These are phyloP conservation scores for Penicillium malachiteum DNA, from an alignment of 495 filamentous ascomycete genomes.

Conservation along the genomic window DNA sequence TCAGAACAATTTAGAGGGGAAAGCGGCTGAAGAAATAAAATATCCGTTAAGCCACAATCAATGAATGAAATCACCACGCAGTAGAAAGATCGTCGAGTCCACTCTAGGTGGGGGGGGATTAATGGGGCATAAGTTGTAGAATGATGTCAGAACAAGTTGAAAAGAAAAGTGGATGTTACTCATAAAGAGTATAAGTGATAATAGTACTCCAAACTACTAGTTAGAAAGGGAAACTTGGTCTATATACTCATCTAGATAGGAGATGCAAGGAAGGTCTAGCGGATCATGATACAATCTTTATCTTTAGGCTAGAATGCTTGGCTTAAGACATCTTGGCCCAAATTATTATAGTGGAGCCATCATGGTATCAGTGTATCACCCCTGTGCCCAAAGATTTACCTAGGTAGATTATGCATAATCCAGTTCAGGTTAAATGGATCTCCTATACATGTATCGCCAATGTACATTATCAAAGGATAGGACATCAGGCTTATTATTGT, in stretches of 20 bases:
- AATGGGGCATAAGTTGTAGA: conserved; percentile 4
- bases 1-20: background rate
- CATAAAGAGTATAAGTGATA: background rate
- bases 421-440: too few relatives aligned
- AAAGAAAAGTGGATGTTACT: background rate
- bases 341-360: conserved; percentile 17
- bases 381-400: conserved; percentile 5
- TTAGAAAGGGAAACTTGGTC: conserved; percentile 1
- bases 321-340: conserved; percentile 10
- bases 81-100: conserved; percentile 13
- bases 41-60: conserved; percentile 1
- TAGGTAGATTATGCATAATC: too few relatives aligned
- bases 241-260: conserved; percentile 10
- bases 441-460: too few relatives aligned
- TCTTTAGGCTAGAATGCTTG: conserved; percentile 31
- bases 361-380: conserved; percentile 9
- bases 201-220: background rate
- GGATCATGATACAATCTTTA: conserved; percentile 17
- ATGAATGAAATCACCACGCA: conserved; percentile 16
- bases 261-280: conserved; percentile 15
- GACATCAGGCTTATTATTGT: too few relatives aligned
- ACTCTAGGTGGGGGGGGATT: conserved; percentile 16
- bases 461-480: too few relatives aligned
- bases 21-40: background rate
- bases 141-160: conserved; percentile 25